These are phyloP conservation scores for Coffea eugenioides DNA, from an alignment of 257 asterid species.

Conservation along the genomic window DNA sequence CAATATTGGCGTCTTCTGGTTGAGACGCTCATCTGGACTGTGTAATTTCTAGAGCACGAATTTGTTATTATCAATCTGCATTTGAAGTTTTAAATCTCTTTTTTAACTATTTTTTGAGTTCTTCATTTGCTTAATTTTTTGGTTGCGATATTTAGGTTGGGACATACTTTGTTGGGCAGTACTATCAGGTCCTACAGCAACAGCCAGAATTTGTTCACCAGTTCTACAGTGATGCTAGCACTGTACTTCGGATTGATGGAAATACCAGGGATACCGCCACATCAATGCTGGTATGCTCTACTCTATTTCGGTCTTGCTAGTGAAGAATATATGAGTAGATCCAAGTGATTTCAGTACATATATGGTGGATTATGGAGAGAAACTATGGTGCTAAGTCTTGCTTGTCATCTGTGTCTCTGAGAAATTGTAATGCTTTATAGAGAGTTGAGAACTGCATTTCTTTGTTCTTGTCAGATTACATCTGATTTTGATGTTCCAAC, in stretches of 20 bases:
- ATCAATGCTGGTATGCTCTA: constrained; percentile 71
- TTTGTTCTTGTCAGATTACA: neutral
- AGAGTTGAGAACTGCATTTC: neutral
- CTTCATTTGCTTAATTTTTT: constrained; percentile 9
- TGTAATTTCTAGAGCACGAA: neutral
- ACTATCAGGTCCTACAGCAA: constrained; percentile 84
- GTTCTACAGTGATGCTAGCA: constrained; percentile 87
- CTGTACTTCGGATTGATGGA: constrained; percentile 88
- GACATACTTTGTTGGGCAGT: constrained; percentile 91
- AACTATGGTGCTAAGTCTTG: neutral
- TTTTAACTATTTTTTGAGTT: neutral
- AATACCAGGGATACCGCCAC: constrained; percentile 70
- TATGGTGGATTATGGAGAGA: neutral
- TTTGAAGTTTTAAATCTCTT: neutral
- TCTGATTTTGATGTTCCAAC: neutral
- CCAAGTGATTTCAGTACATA: too few species aligned
- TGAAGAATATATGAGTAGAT: neutral
- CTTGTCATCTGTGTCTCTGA: neutral
- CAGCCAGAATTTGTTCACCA: constrained; percentile 86
- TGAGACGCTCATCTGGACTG: neutral
- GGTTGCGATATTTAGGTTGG: constrained; percentile 60
- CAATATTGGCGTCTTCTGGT: neutral
- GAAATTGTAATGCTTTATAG: neutral
- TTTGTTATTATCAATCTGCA: neutral
- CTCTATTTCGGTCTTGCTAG: neutral